These are phyloP conservation scores for Dactylonectria macrodidyma DNA, from an alignment of 2,329 filamentous ascomycete species.

Conservation along the genomic window DNA sequence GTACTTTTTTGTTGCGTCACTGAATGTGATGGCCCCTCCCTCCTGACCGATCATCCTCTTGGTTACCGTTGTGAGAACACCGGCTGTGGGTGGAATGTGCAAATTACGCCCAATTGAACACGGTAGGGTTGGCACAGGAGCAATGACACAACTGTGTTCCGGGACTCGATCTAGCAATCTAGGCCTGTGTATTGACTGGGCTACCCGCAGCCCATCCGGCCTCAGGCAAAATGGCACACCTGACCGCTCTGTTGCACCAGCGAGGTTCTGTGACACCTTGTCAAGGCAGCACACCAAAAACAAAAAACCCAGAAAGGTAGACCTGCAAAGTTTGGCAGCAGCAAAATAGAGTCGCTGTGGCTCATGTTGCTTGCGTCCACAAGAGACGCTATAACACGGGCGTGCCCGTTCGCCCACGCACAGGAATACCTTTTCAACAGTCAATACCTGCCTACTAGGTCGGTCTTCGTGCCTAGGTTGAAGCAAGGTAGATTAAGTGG, in stretches of 20 bases:
- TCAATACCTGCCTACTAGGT: too few species aligned
- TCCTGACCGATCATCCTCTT: not conserved
- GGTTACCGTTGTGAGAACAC: not conserved
- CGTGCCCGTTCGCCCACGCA: not conserved
- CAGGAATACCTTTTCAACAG: not conserved
- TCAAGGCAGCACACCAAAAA: too few species aligned
- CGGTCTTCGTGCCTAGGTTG: too few species aligned
- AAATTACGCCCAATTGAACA: not conserved
- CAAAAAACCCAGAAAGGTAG: not conserved
- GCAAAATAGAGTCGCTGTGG: not conserved
- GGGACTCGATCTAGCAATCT: too few species aligned
- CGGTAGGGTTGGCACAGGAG: not conserved
- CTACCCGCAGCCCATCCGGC: not conserved
- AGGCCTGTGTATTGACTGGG: not conserved
- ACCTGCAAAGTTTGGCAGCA: not conserved
- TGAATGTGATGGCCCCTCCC: not conserved
- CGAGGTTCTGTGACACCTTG: not conserved
- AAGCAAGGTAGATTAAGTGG: too few species aligned
- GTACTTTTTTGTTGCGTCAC: not conserved
- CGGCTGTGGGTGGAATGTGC: not conserved
- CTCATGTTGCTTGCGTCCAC: not conserved
- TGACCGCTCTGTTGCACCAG: conserved; percentile 9
- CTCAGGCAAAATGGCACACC: conserved; percentile 15
- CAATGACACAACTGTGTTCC: not conserved
- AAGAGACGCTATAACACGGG: not conserved